Conservation (phyloP, 331 rosid genomes). For the Acacia pycnantha region DNA sequence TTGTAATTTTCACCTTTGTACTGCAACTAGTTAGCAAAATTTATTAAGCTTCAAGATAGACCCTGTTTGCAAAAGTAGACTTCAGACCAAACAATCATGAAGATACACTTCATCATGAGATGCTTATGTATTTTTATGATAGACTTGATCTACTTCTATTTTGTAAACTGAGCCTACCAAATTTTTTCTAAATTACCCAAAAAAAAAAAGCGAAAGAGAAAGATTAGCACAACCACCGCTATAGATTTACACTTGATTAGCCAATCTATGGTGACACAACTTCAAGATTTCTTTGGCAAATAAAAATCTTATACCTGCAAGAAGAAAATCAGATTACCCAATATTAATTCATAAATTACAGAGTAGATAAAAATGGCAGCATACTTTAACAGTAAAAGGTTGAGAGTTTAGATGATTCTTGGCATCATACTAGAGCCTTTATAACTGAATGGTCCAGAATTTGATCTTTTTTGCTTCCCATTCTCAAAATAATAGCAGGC, state of each 20-base stretch:
- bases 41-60: background rate
- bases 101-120: background rate
- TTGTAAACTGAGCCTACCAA: background rate
- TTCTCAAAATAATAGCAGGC: background rate
- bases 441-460: background rate
- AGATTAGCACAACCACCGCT: slow-evolving; percentile 29
- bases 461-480: background rate
- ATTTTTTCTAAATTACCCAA: background rate
- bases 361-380: background rate
- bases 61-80: background rate
- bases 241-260: slow-evolving; percentile 52
- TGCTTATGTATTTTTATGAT: background rate
- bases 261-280: slow-evolving; percentile 36
- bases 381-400: background rate
- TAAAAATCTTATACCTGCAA: slow-evolving; percentile 41
- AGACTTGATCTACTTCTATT: background rate
- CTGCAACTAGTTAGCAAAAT: slow-evolving; percentile 35
- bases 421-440: background rate
- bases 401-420: background rate
- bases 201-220: slow-evolving; percentile 12
- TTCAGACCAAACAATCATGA: background rate
- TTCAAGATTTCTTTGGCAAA: slow-evolving; percentile 23
- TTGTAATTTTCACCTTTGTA: slow-evolving; percentile 24
- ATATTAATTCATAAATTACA: slow-evolving; percentile 27
- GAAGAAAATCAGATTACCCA: slow-evolving; percentile 12